These are phyloP conservation scores for Nemania serpens DNA, from an alignment of 2,329 filamentous ascomycete genomes.

Conservation along the genomic window DNA sequence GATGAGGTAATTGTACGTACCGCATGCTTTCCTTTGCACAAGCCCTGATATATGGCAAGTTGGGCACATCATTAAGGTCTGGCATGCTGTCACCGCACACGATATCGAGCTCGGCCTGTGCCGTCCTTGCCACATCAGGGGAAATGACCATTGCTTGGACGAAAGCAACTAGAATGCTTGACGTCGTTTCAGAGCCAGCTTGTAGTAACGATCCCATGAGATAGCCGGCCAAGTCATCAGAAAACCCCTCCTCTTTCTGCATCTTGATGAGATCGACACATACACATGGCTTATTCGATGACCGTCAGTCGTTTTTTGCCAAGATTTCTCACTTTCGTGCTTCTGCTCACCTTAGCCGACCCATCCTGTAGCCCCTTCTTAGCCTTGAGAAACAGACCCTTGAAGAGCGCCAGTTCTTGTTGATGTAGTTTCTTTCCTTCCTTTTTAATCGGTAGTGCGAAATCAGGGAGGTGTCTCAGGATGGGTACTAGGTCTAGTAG, in stretches of 20 bases:
- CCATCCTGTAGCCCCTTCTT: background rate
- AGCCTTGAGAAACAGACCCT: too few species aligned
- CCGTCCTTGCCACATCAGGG: conserved; percentile 39
- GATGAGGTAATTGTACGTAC: too few species aligned
- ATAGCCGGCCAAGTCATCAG: conserved; percentile 31
- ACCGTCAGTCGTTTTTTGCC: too few species aligned
- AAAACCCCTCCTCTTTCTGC: conserved; percentile 1
- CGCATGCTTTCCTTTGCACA: conserved; percentile 50
- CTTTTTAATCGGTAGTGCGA: background rate
- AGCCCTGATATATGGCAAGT: background rate
- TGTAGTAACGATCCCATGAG: conserved; percentile 36
- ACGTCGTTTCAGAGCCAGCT: conserved; percentile 47
- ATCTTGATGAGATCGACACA: background rate
- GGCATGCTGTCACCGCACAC: background rate
- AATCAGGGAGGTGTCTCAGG: background rate
- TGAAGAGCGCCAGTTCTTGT: background rate
- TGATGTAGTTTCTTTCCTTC: background rate
- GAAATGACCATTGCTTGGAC: conserved; percentile 47
- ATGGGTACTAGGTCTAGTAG: background rate
- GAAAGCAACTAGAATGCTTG: conserved; percentile 43
- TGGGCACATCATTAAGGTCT: background rate
- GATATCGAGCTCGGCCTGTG: conserved; percentile 22
- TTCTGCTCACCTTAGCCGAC: background rate
- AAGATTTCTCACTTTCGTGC: too few species aligned
- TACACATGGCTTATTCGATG: background rate